Percentiles rank a stretch among this genome's conserved stretches.
These are phyloP conservation scores for Cercospora sojina DNA, from an alignment of 2,329 filamentous ascomycete genomes.

Conservation along the genomic window DNA sequence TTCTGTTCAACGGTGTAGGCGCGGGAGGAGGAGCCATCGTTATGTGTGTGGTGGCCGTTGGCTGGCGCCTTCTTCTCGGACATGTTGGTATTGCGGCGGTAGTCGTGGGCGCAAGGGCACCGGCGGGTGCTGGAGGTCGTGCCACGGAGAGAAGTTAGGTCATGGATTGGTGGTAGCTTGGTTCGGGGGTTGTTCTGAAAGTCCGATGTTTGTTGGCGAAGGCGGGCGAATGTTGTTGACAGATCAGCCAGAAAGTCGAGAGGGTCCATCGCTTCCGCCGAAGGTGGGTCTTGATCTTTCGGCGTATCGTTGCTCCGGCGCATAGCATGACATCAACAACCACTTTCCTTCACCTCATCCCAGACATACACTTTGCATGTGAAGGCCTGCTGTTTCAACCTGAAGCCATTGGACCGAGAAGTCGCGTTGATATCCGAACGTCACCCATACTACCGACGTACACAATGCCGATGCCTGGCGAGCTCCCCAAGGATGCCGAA, in stretches of 20 bases:
- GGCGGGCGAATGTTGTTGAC: constrained; percentile 16
- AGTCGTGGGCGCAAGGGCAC: neutral
- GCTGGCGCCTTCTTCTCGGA: constrained; percentile 22
- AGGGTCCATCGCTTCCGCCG: neutral
- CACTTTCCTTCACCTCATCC: neutral
- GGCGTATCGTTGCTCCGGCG: neutral
- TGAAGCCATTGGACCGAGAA: neutral
- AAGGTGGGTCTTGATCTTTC: neutral
- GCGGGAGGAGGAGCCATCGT: constrained; percentile 73
- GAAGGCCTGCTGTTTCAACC: neutral
- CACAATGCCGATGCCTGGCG: constrained; percentile 44
- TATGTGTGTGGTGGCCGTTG: constrained; percentile 58
- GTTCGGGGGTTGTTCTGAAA: neutral
- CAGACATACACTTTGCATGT: neutral
- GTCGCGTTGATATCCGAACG: neutral
- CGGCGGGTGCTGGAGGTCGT: neutral
- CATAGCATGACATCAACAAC: neutral
- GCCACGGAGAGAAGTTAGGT: constrained; percentile 11
- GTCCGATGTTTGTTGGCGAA: neutral
- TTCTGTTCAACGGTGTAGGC: constrained; percentile 88
- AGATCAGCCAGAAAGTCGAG: constrained; percentile 17
- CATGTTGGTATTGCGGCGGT: constrained; percentile 15
- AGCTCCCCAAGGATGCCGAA: constrained; percentile 38
- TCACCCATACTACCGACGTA: neutral
- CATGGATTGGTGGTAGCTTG: neutral